These are phyloP conservation scores for Lycium barbarum DNA, from an alignment of 257 asterid species.

Conservation along the genomic window DNA sequence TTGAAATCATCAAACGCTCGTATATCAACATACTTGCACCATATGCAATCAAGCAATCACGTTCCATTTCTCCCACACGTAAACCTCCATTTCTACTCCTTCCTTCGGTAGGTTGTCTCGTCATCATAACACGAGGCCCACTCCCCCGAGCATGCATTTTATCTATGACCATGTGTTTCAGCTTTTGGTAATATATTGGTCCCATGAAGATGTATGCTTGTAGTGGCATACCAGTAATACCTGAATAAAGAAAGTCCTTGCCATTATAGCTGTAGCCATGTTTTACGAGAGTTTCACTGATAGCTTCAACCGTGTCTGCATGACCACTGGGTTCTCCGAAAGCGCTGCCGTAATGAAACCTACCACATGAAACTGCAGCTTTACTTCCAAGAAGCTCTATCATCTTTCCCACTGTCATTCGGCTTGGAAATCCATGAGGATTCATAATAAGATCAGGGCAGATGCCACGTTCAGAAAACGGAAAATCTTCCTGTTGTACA, in stretches of 20 bases:
- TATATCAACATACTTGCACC: conserved; percentile 91
- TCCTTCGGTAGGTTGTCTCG: conserved; percentile 99
- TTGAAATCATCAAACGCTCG: conserved; percentile 91
- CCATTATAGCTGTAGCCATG: conserved; percentile 95
- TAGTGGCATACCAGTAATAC: conserved; percentile 87
- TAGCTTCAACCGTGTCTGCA: conserved; percentile 87
- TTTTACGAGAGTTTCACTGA: conserved; percentile 94
- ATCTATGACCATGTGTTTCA: conserved; percentile 99
- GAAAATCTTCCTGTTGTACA: conserved; percentile 94
- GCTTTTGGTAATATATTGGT: conserved; percentile 94
- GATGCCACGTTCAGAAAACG: conserved; percentile 95
- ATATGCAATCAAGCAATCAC: conserved; percentile 94
- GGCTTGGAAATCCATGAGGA: conserved; percentile 99
- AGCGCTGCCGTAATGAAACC: conserved; percentile 97
- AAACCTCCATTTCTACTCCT: conserved; percentile 92
- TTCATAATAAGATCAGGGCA: conserved; percentile 99
- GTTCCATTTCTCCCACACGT: conserved; percentile 98
- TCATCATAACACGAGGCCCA: conserved; percentile 88
- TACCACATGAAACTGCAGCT: conserved; percentile 98
- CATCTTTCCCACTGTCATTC: conserved; percentile 99
- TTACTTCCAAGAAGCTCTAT: conserved; percentile 96
- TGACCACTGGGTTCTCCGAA: conserved; percentile 99
- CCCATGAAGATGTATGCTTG: conserved; percentile 98
- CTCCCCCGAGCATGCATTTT: conserved; percentile 98
- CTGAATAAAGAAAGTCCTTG: conserved; percentile 80